phyloP scores from a whole-genome alignment of 805 yeast species.

The Yarrowia deformans region DNA sequence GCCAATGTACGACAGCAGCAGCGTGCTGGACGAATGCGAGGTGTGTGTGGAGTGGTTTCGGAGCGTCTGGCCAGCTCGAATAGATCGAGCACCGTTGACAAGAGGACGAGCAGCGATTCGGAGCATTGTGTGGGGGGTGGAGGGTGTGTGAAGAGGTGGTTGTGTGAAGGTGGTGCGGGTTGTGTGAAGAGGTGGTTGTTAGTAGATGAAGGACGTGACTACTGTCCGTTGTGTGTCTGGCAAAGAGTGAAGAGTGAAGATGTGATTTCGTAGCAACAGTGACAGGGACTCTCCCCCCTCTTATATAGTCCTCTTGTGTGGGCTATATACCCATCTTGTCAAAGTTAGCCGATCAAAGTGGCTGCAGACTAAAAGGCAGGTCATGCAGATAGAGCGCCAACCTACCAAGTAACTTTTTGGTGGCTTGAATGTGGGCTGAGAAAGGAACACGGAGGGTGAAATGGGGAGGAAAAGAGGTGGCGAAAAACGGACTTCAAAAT shows the following conservation, averaged over 20 bases:
- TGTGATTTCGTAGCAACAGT: too few relatives aligned
- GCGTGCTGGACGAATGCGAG: slow-evolving; percentile 20
- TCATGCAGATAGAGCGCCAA: slow-evolving; percentile 17
- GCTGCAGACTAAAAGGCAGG: slow-evolving; percentile 23
- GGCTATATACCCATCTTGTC: slow-evolving; percentile 7
- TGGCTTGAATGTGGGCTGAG: slow-evolving; percentile 33
- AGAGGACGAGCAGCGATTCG: slow-evolving; percentile 12
- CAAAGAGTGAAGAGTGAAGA: neutral
- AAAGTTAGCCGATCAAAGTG: slow-evolving; percentile 33
- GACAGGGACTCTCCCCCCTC: neutral
- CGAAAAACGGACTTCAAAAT: neutral
- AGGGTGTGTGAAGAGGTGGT: neutral
- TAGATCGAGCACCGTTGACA: slow-evolving; percentile 4
- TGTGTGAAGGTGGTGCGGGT: neutral
- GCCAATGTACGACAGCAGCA: slow-evolving; percentile 25
- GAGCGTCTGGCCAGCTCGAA: neutral
- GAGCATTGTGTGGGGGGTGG: neutral
- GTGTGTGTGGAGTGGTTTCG: slow-evolving; percentile 31
- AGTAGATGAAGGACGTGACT: neutral
- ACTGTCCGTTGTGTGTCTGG: too few relatives aligned
- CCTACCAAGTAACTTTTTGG: neutral
- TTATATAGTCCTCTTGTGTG: slow-evolving; percentile 7
- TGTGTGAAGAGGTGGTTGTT: neutral
- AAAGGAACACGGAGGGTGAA: neutral
- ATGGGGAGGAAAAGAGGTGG: neutral